Percentiles rank a stretch among this genome's conserved stretches.
phyloP scores from a whole-genome alignment of 768 basidiomycete species.

The Boletales sp. region DNA sequence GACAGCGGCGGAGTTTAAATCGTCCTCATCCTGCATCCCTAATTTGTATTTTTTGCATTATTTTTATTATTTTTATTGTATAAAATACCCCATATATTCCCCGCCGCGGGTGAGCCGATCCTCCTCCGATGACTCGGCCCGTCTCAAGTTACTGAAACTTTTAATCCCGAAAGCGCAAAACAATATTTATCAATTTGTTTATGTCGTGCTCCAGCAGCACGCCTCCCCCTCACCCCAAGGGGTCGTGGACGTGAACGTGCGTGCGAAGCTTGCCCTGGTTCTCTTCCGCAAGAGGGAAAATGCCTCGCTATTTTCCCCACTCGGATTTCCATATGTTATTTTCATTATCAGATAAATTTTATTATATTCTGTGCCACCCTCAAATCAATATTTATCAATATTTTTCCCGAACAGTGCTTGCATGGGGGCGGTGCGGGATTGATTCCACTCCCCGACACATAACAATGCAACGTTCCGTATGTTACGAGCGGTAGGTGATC shows the following conservation, averaged over 20 bases:
- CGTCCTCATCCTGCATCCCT: constrained; percentile 15
- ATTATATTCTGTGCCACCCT: neutral
- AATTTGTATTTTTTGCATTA: constrained; percentile 4
- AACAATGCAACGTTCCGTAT: constrained; percentile 5
- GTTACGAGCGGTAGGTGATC: constrained; percentile 4
- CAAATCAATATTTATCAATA: neutral
- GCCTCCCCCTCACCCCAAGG: constrained; percentile 16
- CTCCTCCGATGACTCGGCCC: no score
- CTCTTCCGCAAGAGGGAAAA: constrained; percentile 10
- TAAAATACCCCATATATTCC: constrained; percentile 8
- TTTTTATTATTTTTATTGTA: constrained; percentile 13
- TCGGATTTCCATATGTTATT: constrained; percentile 7
- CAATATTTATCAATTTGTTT: neutral
- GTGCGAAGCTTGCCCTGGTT: constrained; percentile 22
- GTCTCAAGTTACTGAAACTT: neutral
- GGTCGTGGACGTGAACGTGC: constrained; percentile 20
- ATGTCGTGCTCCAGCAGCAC: neutral
- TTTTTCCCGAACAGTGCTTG: neutral
- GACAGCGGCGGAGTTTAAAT: constrained; percentile 34
- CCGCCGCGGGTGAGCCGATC: neutral
- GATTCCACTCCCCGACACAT: neutral
- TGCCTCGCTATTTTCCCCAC: constrained; percentile 8
- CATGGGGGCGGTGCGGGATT: neutral
- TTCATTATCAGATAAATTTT: neutral
- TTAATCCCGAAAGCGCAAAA: neutral